phyloP scores from a whole-genome alignment of 805 yeast genomes.

The Ogataea haglerorum region DNA sequence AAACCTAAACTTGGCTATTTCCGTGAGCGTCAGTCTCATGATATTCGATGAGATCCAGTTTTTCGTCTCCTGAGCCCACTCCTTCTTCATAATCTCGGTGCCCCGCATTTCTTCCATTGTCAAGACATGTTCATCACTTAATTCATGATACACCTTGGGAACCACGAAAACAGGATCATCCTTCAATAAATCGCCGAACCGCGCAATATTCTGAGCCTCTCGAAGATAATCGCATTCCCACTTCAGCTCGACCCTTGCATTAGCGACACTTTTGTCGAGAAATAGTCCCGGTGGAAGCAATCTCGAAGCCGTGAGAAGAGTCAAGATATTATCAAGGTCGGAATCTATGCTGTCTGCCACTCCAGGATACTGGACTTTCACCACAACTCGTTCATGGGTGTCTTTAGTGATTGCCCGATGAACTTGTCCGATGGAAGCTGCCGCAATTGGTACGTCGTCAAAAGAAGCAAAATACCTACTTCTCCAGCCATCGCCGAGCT shows the following conservation, averaged over 20 bases:
- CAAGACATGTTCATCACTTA: constrained; percentile 77
- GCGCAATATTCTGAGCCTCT: constrained; percentile 74
- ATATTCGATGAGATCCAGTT: constrained; percentile 82
- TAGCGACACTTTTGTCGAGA: constrained; percentile 85
- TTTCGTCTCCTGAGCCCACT: constrained; percentile 68
- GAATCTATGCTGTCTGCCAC: constrained; percentile 92
- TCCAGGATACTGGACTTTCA: constrained; percentile 96
- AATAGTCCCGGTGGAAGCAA: constrained; percentile 88
- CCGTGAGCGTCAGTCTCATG: constrained; percentile 82
- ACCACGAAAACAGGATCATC: constrained; percentile 67
- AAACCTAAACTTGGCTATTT: constrained; percentile 77
- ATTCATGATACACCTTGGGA: constrained; percentile 73
- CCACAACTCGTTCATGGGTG: constrained; percentile 75
- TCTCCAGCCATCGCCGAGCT: constrained; percentile 82
- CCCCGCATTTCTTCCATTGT: constrained; percentile 92
- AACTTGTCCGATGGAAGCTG: constrained; percentile 97
- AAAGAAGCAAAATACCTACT: constrained; percentile 61
- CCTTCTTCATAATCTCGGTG: constrained; percentile 70
- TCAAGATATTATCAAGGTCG: constrained; percentile 79
- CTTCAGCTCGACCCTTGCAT: constrained; percentile 87
- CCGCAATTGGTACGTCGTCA: constrained; percentile 89
- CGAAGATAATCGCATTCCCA: constrained; percentile 98
- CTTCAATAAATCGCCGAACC: constrained; percentile 59
- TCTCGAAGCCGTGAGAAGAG: constrained; percentile 81
- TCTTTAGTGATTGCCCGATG: constrained; percentile 70